Percentiles rank a stretch among this genome's conserved stretches.
These are phyloP conservation scores for Fomes fomentarius DNA, from an alignment of 1,284 basidiomycete species.

Conservation along the genomic window DNA sequence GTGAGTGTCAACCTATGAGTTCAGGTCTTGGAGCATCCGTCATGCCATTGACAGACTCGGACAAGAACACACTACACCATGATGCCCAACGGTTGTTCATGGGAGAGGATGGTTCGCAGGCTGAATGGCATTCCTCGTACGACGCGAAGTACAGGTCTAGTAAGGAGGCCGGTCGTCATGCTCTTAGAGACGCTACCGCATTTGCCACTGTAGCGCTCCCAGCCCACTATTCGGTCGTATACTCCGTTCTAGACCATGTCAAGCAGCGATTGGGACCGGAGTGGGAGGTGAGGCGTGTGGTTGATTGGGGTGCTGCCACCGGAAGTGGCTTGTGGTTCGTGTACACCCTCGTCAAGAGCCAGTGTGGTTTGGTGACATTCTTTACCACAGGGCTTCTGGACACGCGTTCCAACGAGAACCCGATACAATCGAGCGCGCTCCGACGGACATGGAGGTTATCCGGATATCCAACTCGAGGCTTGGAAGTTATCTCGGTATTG, in stretches of 20 bases:
- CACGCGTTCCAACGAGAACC: conserved; percentile 58
- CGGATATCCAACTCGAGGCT: conserved; percentile 54
- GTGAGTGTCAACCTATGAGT: conserved; percentile 38
- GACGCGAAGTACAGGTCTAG: conserved; percentile 61
- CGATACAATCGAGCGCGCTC: conserved; percentile 16
- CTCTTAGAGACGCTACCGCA: conserved; percentile 69
- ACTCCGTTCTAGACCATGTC: conserved; percentile 65
- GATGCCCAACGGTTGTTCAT: conserved; percentile 75
- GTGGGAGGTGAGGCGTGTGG: conserved; percentile 59
- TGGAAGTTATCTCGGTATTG: conserved; percentile 65
- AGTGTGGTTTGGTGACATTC: conserved; percentile 7
- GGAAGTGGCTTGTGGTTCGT: conserved; percentile 77
- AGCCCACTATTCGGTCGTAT: conserved; percentile 75
- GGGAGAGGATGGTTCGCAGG: conserved; percentile 35
- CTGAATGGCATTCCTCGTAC: conserved; percentile 57
- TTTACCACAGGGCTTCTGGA: conserved; percentile 54
- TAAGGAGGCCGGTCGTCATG: conserved; percentile 58
- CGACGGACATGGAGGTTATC: conserved; percentile 37
- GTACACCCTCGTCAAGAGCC: background rate
- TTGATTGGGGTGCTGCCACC: conserved; percentile 78
- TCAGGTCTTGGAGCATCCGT: background rate
- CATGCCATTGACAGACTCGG: conserved; percentile 48
- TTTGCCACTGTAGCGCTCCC: conserved; percentile 77
- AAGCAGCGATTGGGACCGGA: conserved; percentile 61
- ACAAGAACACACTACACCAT: conserved; percentile 64